These are phyloP conservation scores for Thalassiosira mediterranea DNA, from an alignment of 352 stramenopile species.

Conservation along the genomic window DNA sequence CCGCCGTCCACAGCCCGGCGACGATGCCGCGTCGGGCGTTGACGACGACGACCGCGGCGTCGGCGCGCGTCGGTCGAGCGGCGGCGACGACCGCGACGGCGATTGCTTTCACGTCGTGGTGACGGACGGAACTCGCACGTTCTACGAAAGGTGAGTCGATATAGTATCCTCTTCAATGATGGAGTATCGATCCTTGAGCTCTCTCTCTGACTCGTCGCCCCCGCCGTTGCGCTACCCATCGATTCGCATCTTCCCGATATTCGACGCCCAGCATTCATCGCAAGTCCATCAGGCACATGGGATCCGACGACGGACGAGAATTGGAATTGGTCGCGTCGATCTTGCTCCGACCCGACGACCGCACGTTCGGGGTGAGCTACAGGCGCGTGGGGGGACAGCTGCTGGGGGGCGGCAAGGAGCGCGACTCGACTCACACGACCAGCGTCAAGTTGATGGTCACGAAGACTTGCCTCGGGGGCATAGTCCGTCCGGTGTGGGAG, in stretches of 20 bases:
- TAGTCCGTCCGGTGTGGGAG: conserved; percentile 40
- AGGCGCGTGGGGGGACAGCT: conserved; percentile 18
- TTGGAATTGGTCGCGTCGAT: conserved; percentile 33
- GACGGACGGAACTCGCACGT: conserved; percentile 37
- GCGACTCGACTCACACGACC: conserved; percentile 20
- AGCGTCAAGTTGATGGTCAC: conserved; percentile 26
- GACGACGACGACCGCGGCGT: background rate
- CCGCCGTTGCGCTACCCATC: no score
- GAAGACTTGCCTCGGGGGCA: conserved; percentile 29
- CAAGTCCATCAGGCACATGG: conserved; percentile 34
- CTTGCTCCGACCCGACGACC: conserved; percentile 17
- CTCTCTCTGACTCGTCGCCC: no score
- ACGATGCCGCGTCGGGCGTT: background rate
- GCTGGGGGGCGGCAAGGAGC: conserved; percentile 9
- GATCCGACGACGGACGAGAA: conserved; percentile 8
- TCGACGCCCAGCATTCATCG: conserved; percentile 8
- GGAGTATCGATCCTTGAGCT: no score
- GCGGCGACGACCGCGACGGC: conserved; percentile 10
- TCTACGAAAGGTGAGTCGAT: conserved; percentile 35
- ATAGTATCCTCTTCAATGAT: background rate
- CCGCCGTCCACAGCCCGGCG: background rate
- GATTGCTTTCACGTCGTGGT: conserved; percentile 35
- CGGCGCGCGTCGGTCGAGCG: background rate
- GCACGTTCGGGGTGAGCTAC: conserved; percentile 25
- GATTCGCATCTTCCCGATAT: background rate